Evolutionary conservation across 2,329 filamentous ascomycete species (phyloP), one percentile per base, ranked within the genome.

Genomic region (Pseudomassariella vexata): DNA sequence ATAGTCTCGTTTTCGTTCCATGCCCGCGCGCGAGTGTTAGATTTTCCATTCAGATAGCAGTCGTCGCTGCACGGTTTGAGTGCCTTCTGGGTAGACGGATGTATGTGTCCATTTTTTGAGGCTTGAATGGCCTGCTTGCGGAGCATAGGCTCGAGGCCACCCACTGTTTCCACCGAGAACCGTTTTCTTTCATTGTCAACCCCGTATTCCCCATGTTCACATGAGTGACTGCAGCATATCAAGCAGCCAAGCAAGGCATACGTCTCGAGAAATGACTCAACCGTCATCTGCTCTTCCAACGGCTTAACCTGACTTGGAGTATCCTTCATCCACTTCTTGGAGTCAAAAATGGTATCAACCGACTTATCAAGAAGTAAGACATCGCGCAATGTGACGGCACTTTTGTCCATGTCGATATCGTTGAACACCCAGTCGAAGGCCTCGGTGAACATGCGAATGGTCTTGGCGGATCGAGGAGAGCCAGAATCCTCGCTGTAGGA

Each of bases 191-290:
- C 70, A 37, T 72, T 70, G 30, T 69, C 66, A 6, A 55, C 50
- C 34, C 73, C 68, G 31, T 75, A 76, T 33, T 76, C 73, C 27
- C 73, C 74, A 40, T 79, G 74, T 45, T 78, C 74, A 37, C 74
- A 79, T 9, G 73, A 75, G 48, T 77, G 68, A 30, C 70, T 70
- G 45, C 66, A 72, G 52, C 74, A 79, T 31, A 76, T 67, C n/a
- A 75, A 53, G 42, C 74, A 79, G 9, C 69, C 70, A 11, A 78
- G 59, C 8, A 72, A 61, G 19, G 65, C 65, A 45, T 76, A 75
- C 2, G 70, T 76, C 29, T 69, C 68, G 16, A 78, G 47, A 21
- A 65, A 62, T 15, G 60, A 60, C 42, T 73, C 68, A 9, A 66
- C 60, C 50, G 59, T 28, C 49, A 50, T 48, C 27, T 54, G 49